Conservation (phyloP, 169 alveolate species). For the Eimeria nieschulzi region DNA sequence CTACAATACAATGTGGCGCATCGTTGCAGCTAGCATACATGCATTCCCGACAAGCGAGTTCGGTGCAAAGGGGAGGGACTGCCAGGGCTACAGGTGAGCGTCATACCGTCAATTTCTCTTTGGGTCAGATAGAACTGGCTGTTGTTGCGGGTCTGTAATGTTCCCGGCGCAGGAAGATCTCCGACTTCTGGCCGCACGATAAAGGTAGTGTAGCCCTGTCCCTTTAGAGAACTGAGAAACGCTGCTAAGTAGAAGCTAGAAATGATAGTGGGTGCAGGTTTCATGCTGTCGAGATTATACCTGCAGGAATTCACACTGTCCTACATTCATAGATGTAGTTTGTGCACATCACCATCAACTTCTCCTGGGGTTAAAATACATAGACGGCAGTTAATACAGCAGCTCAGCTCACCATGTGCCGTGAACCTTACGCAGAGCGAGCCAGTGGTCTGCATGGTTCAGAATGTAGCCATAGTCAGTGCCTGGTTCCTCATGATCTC, state of each 20-base stretch:
- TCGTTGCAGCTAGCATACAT: too few relatives aligned
- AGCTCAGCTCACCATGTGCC: constrained; percentile 40
- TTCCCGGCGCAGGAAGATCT: constrained; percentile 30
- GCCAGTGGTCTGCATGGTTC: constrained; percentile 66
- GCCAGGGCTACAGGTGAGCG: not conserved
- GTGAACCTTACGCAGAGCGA: constrained; percentile 61
- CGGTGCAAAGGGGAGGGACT: not conserved
- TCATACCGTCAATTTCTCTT: constrained; percentile 33
- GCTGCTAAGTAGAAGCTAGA: constrained; percentile 2
- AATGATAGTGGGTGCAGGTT: constrained; percentile 23
- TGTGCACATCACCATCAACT: not conserved
- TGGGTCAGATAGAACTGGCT: constrained; percentile 32
- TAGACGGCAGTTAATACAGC: not conserved
- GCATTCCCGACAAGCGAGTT: too few relatives aligned
- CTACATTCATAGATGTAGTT: not conserved
- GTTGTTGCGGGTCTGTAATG: constrained; percentile 1
- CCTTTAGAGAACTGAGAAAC: not conserved
- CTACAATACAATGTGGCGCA: too few relatives aligned
- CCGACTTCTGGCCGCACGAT: constrained; percentile 45
- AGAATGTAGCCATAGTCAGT: constrained; percentile 56
- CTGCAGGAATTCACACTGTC: constrained; percentile 21
- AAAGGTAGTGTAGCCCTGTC: constrained; percentile 23
- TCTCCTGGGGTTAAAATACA: not conserved
- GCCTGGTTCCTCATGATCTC: constrained; percentile 58
- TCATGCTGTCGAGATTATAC: constrained; percentile 61